These are phyloP conservation scores for Candida parachauliodes DNA, from an alignment of 805 yeast species.

Conservation along the genomic window DNA sequence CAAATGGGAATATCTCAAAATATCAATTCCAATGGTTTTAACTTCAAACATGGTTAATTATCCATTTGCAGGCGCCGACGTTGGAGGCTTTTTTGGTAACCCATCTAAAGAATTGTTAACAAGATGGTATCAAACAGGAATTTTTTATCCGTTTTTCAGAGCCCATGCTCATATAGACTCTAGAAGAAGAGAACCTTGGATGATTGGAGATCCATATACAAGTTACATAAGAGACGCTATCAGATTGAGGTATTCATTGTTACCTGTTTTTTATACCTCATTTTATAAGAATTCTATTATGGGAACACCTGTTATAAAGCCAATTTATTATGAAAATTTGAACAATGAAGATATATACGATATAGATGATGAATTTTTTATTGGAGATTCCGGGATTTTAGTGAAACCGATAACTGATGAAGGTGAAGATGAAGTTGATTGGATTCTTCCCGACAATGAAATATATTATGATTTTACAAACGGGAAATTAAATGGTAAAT, in stretches of 20 bases:
- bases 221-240: conserved; percentile 67
- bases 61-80: conserved; percentile 95
- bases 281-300: conserved; percentile 58
- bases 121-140: conserved; percentile 95
- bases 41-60: conserved; percentile 78
- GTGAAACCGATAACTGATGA: conserved; percentile 77
- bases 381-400: conserved; percentile 68
- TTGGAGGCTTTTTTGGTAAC: conserved; percentile 94
- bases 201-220: conserved; percentile 72
- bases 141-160: conserved; percentile 94
- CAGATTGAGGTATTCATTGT: conserved; percentile 64
- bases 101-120: conserved; percentile 77
- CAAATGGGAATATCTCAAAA: conserved; percentile 79
- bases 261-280: conserved; percentile 78
- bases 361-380: conserved; percentile 79
- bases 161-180: conserved; percentile 97
- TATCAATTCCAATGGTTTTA: conserved; percentile 83
- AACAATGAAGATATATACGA: conserved; percentile 44
- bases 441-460: conserved; percentile 54
- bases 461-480: conserved; percentile 54
- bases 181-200: conserved; percentile 88
- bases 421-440: conserved; percentile 34
- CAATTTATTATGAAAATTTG: conserved; percentile 59
- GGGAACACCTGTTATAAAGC: conserved; percentile 72
- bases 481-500: conserved; percentile 17